These are phyloP conservation scores for Ceriops zippeliana DNA, from an alignment of 345 rosid genomes.

Conservation along the genomic window DNA sequence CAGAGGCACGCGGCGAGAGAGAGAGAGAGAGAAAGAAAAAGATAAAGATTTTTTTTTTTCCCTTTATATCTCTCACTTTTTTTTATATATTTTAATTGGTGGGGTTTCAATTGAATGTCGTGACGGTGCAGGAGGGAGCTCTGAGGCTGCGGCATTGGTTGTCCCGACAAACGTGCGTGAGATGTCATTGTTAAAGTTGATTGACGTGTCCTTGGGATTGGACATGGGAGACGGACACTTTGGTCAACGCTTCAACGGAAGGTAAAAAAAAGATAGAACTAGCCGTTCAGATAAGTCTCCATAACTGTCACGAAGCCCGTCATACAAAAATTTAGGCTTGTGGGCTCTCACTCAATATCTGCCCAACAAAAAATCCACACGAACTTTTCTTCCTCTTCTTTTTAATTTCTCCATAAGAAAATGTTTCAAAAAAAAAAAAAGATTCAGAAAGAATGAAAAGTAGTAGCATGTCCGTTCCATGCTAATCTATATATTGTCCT, in stretches of 20 bases:
- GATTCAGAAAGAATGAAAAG: too few species aligned
- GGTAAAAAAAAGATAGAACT: neutral
- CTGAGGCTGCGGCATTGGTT: neutral
- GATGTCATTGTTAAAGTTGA: slow-evolving; percentile 24
- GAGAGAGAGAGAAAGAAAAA: slow-evolving; percentile 22
- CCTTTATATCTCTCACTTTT: neutral
- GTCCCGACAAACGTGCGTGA: slow-evolving; percentile 22
- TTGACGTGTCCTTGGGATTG: slow-evolving; percentile 9
- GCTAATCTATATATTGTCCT: too few species aligned
- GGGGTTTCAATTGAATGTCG: slow-evolving; percentile 25
- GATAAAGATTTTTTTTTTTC: too few species aligned
- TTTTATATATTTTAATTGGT: neutral
- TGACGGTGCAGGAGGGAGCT: slow-evolving; percentile 22
- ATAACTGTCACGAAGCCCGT: neutral
- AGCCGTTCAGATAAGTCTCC: neutral
- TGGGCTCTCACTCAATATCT: too few species aligned
- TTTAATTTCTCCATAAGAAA: too few species aligned
- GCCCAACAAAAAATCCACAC: too few species aligned
- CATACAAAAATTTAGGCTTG: too few species aligned
- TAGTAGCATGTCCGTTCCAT: too few species aligned
- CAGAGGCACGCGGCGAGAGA: slow-evolving; percentile 6
- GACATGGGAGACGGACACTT: neutral
- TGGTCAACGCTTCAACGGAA: slow-evolving; percentile 13
- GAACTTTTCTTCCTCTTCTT: neutral
- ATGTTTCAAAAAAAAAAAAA: too few species aligned